phyloP scores from a whole-genome alignment of 352 stramenopile species.

The Globisporangium orthogonon region DNA sequence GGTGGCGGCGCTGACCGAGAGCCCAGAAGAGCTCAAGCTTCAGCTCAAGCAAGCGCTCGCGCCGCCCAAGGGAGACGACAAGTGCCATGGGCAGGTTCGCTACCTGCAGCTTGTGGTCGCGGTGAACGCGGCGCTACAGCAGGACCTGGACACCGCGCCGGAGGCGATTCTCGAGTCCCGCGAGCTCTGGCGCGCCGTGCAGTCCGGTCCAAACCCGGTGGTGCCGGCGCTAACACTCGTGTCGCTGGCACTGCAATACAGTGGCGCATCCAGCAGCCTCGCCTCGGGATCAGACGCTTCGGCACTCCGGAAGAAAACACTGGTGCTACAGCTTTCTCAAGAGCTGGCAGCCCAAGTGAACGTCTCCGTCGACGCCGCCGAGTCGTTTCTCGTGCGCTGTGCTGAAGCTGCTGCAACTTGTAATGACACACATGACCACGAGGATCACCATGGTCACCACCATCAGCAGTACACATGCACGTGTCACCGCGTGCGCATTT shows the following conservation, averaged over 20 bases:
- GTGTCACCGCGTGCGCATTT: constrained; percentile 15
- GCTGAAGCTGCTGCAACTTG: background rate
- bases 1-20: background rate
- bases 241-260: constrained; percentile 1
- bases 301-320: background rate
- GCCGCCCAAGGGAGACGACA: constrained; percentile 1
- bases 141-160: constrained; percentile 1
- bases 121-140: constrained; percentile 7
- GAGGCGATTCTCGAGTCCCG: constrained; percentile 3
- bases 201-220: constrained; percentile 8
- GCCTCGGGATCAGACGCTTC: background rate
- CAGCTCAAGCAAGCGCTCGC: background rate
- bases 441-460: background rate
- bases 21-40: constrained; percentile 4
- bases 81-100: constrained; percentile 4
- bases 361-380: constrained; percentile 1
- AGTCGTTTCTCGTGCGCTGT: constrained; percentile 6
- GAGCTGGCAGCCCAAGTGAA: constrained; percentile 1
- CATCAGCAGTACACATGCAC: background rate
- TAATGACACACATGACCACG: too few relatives aligned
- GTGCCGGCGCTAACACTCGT: constrained; percentile 8
- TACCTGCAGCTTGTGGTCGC: constrained; percentile 14
- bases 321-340: background rate
- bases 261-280: background rate
- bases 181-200: constrained; percentile 2